Conservation (phyloP, 2,329 filamentous ascomycete genomes). For the Amauroascus niger region DNA sequence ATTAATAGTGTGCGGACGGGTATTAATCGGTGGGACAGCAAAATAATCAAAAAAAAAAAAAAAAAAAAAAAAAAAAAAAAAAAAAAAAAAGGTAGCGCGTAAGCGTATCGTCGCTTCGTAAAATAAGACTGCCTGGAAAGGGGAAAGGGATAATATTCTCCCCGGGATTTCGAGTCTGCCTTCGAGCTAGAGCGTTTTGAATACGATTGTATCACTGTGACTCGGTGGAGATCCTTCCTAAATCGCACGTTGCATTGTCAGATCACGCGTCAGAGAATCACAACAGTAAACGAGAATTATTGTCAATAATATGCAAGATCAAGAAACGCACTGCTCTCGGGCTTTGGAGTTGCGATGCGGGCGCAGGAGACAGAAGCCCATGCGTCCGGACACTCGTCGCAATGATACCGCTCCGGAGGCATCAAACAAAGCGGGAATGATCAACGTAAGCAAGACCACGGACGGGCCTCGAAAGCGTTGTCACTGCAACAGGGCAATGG, state of each 20-base stretch:
- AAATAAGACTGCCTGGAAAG: neutral
- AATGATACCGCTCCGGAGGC: neutral
- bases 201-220: slow-evolving; percentile 11
- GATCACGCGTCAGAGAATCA: slow-evolving; percentile 2
- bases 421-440: neutral
- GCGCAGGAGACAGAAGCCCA: neutral
- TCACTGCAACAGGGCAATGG: neutral
- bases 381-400: neutral
- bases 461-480: neutral
- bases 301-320: neutral
- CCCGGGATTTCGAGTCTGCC: slow-evolving; percentile 3
- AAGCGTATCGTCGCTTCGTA: neutral
- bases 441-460: slow-evolving; percentile 2
- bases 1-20: slow-evolving; percentile 3
- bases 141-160: neutral
- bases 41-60: neutral
- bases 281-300: neutral
- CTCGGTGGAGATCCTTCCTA: slow-evolving; percentile 6
- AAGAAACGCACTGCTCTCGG: neutral
- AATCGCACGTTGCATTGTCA: slow-evolving; percentile 2
- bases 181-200: slow-evolving; percentile 3
- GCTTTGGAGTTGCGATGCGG: neutral
- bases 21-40: neutral
- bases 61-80: neutral
- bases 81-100: neutral